Conservation (phyloP, 768 basidiomycete genomes). For the Cyathus striatus region DNA sequence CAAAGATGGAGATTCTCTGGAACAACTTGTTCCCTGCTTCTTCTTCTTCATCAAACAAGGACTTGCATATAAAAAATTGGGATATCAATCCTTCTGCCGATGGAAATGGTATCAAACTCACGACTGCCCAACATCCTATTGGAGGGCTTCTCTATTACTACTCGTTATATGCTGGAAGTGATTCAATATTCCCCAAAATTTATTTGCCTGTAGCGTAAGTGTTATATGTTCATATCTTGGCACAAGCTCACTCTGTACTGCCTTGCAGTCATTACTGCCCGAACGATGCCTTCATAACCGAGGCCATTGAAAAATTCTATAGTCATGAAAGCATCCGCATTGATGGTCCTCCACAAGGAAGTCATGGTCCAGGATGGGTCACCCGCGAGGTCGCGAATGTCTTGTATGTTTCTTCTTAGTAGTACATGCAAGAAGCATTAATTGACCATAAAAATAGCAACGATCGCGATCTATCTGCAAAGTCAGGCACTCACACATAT, state of each 20-base stretch:
- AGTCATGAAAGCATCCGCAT: constrained; percentile 8
- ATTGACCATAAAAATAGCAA: too few relatives aligned
- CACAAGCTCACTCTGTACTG: background rate
- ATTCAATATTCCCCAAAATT: constrained; percentile 22
- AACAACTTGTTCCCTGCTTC: constrained; percentile 23
- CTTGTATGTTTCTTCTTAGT: constrained; percentile 15
- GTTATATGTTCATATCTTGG: background rate
- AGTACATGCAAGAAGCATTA: too few relatives aligned
- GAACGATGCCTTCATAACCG: constrained; percentile 17
- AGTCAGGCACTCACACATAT: constrained; percentile 23
- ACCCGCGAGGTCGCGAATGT: constrained; percentile 18
- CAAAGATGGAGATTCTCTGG: constrained; percentile 20
- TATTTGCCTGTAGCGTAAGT: constrained; percentile 26
- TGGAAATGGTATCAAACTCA: constrained; percentile 2
- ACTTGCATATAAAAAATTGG: constrained; percentile 12
- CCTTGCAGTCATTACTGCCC: constrained; percentile 19
- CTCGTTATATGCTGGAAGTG: constrained; percentile 18
- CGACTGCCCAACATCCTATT: constrained; percentile 16
- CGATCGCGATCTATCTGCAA: constrained; percentile 16
- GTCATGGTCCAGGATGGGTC: constrained; percentile 17
- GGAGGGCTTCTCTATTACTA: constrained; percentile 24
- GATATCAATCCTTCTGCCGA: background rate
- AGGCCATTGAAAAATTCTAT: constrained; percentile 22
- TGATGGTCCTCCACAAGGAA: constrained; percentile 5
- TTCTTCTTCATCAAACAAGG: constrained; percentile 12